A percentile compares a stretch with the other conserved stretches of the same genome.
Evolutionary conservation across 257 asterid genomes (phyloP).

Genomic region (Salvia miltiorrhiza): DNA sequence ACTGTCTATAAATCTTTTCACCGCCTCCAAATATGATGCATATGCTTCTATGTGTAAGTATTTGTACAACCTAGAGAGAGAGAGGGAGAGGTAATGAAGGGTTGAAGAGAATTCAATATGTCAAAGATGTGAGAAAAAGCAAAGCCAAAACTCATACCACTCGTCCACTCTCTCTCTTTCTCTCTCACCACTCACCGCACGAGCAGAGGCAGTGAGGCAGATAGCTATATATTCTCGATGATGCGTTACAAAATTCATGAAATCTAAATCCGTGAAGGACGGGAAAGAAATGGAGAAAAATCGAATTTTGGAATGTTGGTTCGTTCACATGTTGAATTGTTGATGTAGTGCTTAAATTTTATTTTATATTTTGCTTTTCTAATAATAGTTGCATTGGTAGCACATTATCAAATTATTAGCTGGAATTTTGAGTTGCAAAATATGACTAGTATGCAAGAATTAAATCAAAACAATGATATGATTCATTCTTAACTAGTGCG

Average conservation of each 20-base stretch:
- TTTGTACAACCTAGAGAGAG: neutral
- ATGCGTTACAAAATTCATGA: constrained; percentile 12
- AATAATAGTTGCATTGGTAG: no score
- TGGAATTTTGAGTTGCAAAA: no score
- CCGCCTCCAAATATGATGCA: neutral
- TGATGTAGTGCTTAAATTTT: neutral
- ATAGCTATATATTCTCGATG: neutral
- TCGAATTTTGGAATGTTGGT: neutral
- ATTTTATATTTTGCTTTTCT: no score
- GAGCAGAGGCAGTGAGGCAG: neutral
- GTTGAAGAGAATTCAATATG: constrained; percentile 40
- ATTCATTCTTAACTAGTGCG: no score
- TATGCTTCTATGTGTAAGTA: neutral
- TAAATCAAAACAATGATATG: no score
- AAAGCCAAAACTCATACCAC: constrained; percentile 30
- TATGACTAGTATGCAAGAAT: no score
- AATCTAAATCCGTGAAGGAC: neutral
- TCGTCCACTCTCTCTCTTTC: constrained; percentile 15
- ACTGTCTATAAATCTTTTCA: neutral
- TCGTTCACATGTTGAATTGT: neutral
- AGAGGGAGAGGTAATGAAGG: constrained; percentile 25
- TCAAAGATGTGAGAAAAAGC: constrained; percentile 24
- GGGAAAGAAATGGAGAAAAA: neutral
- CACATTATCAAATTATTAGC: no score
- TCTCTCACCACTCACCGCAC: constrained; percentile 1